These are phyloP conservation scores for Neonectria neomacrospora DNA, from an alignment of 2,329 filamentous ascomycete genomes.

Conservation along the genomic window DNA sequence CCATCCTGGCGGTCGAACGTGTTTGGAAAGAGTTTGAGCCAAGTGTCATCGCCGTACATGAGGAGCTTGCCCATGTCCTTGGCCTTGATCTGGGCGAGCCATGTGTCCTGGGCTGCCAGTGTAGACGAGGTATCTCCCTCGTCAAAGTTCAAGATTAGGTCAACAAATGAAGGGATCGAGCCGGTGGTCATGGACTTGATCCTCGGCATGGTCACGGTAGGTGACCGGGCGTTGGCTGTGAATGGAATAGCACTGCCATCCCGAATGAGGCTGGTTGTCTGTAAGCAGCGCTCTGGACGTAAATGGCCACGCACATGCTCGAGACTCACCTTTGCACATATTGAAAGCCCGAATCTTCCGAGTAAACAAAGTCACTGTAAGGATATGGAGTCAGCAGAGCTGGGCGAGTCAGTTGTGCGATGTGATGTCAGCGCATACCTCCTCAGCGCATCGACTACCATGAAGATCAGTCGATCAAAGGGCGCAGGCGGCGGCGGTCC, in stretches of 20 bases:
- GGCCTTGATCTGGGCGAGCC: constrained; percentile 91
- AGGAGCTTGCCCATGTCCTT: constrained; percentile 78
- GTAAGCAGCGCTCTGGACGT: constrained; percentile 19
- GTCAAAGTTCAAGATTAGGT: constrained; percentile 95
- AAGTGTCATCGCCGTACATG: constrained; percentile 98
- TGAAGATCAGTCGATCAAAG: constrained; percentile 93
- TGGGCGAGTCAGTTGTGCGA: constrained; percentile 21
- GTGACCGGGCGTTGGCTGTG: constrained; percentile 94
- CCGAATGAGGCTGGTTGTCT: constrained; percentile 76
- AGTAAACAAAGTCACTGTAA: constrained; percentile 90
- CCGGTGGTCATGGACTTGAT: constrained; percentile 98
- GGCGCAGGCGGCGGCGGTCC: constrained; percentile 70
- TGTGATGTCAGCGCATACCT: constrained; percentile 65
- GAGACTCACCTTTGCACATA: constrained; percentile 85
- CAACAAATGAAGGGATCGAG: constrained; percentile 97
- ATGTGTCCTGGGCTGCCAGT: constrained; percentile 89
- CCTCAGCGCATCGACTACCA: constrained; percentile 95
- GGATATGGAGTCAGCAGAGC: constrained; percentile 30
- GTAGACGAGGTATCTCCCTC: constrained; percentile 93
- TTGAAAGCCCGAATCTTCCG: constrained; percentile 79
- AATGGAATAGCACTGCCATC: constrained; percentile 88
- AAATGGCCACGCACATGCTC: neutral
- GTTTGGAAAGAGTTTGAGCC: constrained; percentile 94
- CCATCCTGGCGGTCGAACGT: constrained; percentile 90
- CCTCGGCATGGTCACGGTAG: constrained; percentile 97